Evolutionary conservation across 2,329 filamentous ascomycete species (phyloP).

Genomic region (Trichoderma atrobrunneum): DNA sequence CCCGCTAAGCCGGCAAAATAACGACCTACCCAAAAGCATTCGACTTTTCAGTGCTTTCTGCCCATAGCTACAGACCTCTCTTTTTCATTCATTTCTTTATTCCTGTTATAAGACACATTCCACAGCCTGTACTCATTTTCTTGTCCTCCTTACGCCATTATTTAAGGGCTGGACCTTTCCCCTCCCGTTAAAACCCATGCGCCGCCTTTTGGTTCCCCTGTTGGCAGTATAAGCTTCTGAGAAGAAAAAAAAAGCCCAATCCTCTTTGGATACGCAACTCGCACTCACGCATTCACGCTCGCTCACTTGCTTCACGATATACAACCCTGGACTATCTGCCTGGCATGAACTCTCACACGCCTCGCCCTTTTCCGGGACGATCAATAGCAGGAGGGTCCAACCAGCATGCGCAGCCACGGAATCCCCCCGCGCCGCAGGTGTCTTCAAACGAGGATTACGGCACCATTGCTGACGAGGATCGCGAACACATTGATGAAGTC

Average conservation of each 20-base stretch:
- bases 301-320: background rate
- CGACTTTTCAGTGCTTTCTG: background rate
- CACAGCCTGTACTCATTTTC: background rate
- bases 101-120: background rate
- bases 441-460: constrained; percentile 40
- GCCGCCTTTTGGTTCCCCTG: background rate
- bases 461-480: constrained; percentile 76
- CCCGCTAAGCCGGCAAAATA: background rate
- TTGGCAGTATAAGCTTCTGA: constrained; percentile 2
- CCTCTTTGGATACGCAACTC: constrained; percentile 3
- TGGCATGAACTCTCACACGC: constrained; percentile 39
- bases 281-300: background rate
- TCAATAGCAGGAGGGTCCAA: constrained; percentile 33
- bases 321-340: background rate
- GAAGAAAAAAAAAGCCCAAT: background rate
- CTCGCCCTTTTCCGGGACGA: constrained; percentile 37
- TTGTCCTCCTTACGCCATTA: background rate
- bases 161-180: background rate
- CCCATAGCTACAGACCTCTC: background rate
- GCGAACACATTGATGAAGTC: constrained; percentile 90
- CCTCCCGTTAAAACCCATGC: background rate
- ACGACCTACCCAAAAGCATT: background rate
- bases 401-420: constrained; percentile 33
- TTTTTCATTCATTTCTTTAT: background rate
- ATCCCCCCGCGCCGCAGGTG: constrained; percentile 35